Conservation (phyloP, 176 grass and related monocot genomes). For the Rhynchospora pubera region DNA sequence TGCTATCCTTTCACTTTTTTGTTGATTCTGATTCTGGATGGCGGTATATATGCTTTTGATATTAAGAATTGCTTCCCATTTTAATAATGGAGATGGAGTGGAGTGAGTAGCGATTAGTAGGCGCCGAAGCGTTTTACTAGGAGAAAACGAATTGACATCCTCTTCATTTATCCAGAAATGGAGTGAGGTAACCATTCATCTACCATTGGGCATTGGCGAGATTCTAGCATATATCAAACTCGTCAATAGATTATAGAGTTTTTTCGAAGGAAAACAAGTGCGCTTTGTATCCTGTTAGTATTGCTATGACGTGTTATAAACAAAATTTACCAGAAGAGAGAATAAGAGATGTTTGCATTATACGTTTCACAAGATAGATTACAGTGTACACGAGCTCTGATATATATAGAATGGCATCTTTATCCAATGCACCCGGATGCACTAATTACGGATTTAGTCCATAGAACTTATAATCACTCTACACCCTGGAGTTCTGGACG, state of each 20-base stretch:
- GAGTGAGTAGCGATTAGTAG: not conserved
- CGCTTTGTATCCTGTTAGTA: too few species aligned
- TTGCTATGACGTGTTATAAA: too few species aligned
- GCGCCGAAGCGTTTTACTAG: not conserved
- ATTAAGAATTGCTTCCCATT: not conserved
- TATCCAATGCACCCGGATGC: too few species aligned
- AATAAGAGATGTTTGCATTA: too few species aligned
- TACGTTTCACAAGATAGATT: too few species aligned
- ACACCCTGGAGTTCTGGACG: too few species aligned
- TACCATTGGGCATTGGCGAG: not conserved
- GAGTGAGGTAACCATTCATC: not conserved
- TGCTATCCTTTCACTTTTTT: not conserved
- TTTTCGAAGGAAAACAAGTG: too few species aligned
- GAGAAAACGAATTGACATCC: not conserved
- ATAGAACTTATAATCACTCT: too few species aligned
- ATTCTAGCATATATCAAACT: not conserved
- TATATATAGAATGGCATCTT: too few species aligned
- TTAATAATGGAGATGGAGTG: slow-evolving; percentile 20
- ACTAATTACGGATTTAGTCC: too few species aligned
- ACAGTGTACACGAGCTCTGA: too few species aligned
- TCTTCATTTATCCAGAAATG: slow-evolving; percentile 7
- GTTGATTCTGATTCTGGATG: not conserved
- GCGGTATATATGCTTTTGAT: not conserved
- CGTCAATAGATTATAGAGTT: not conserved
- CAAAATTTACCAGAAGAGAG: too few species aligned